Base-by-base conservation (phyloP, 331 rosid species). In the Quercus phellos region DNA sequence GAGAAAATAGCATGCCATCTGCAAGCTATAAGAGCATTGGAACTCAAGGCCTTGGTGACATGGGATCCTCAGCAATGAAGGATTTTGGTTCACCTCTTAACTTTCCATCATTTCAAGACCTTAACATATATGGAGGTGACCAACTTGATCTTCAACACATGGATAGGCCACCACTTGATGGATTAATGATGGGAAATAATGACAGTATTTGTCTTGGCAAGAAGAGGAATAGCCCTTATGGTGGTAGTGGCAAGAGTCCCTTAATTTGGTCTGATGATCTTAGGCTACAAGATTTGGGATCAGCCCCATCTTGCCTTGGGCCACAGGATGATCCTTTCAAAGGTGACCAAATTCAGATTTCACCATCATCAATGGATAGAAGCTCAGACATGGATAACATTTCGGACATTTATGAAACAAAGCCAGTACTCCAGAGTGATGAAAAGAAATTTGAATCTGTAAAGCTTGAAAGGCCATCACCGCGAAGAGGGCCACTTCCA, bases 191-290 rank as follows among this genome's bases (percentile, higher is more conserved):
- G 56, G 82, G 78, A 17, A 88, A 51, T 9, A 80, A 79, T 69
- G 90, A 91, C 0, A 77, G 34, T 42, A 56, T 87, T 19, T 87
- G 92, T 59, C 19, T 92, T 10, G 96, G 93, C 11, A 92, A 90
- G 85, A 94, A 92, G 82, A 88, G 96, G 92, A 72, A 87, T 1
- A 88, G 83, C 58, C 91, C 94, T 77, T 89, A 88, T 24, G 78
- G 80, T n/a, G 83, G 86, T 1, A 82, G 84, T 32, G 98, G 98
- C 11, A 94, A 94, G 82, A 90, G 89, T 80, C 97, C 98, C 50
- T 80, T 94, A 85, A 85, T 94, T 43, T 94, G 98, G 98, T 81
- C 90, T 4, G 98, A 94, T 21, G 98, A 94, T 77, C 88, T 94
- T 8, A 80, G 98, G 79, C 92, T 90, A 67, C 98, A 94, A 56